Evolutionary conservation across 805 yeast genomes (phyloP).

Genomic region (Jamesozyma lodderae): DNA sequence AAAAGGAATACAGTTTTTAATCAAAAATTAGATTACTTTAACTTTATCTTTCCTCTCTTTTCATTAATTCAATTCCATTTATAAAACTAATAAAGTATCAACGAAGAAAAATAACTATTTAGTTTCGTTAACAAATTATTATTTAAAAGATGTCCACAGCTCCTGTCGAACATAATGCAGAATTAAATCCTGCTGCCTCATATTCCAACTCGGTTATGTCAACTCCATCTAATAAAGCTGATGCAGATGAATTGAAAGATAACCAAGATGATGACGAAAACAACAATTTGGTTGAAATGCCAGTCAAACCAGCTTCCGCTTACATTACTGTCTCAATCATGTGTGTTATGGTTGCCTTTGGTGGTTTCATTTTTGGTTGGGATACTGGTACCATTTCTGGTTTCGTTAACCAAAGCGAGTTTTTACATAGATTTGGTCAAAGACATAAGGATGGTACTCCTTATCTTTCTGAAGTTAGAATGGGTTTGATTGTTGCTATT

Average conservation of each 20-base stretch:
- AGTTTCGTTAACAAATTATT: too few relatives aligned
- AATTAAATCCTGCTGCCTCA: constrained; percentile 11
- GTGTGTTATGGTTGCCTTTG: constrained; percentile 28
- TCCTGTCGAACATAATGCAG: too few relatives aligned
- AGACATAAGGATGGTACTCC: constrained; percentile 32
- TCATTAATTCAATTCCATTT: too few relatives aligned
- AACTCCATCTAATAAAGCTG: constrained; percentile 26
- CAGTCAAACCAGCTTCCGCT: constrained; percentile 31
- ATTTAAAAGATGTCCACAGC: too few relatives aligned
- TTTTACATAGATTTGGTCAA: constrained; percentile 44
- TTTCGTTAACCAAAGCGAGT: constrained; percentile 56
- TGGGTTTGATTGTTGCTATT: constrained; percentile 44
- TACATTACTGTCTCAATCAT: constrained; percentile 28
- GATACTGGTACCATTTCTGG: constrained; percentile 76
- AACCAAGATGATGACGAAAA: neutral
- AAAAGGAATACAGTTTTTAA: too few relatives aligned
- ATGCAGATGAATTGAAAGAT: constrained; percentile 20
- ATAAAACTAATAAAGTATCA: too few relatives aligned
- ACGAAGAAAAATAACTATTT: too few relatives aligned
- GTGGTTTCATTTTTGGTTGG: constrained; percentile 48
- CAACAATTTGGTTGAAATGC: constrained; percentile 14
- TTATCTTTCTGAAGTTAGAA: constrained; percentile 38
- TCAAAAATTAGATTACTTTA: too few relatives aligned
- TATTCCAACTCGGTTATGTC: constrained; percentile 19
- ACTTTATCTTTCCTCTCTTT: too few relatives aligned